Base-by-base conservation (phyloP, 352 stramenopile species). In the Globisporangium megalacanthum region DNA sequence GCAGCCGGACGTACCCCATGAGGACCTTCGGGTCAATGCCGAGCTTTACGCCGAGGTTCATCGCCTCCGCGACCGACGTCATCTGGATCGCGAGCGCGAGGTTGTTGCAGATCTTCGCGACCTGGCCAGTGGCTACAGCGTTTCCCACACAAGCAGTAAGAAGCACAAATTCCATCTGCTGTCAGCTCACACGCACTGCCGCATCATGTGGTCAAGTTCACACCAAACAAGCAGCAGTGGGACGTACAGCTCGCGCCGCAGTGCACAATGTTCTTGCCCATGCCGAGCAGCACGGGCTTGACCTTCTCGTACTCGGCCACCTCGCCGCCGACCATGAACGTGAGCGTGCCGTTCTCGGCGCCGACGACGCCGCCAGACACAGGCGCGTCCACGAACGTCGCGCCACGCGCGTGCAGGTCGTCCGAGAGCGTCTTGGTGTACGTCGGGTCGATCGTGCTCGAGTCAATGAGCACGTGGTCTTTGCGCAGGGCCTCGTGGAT, bases 61-160 rank as follows among this genome's bases (percentile, higher is more conserved):
- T 96, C 19, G 95, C 97, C 66, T 99, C 97, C 7, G 86, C 86
- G 39, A 98, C 89, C 8, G 92, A 97, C 36, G 94, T 70, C 96
- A 99, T 99, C 65, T 97, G 93, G 60, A 98, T 97, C 7, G 88
- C 96, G 15, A 99, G 73, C n/a, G 94, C 83, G 45, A 99, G 65
- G 75, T 99, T 99, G 83, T 99, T 99, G 79, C 95, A 99, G 31
- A 99, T 72, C 82, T 99, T 99, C 46, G 94, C 92, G 54, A 91
- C 69, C 56, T 95, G 83, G 15, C 83, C 85, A 9, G 79, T 91
- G 48, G 78, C 79, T 89, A 58, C 1, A 29, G 25, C 25, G 25
- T 29, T 29, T 29, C 25, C 25, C 25, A 29, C 25, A 29, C 25
- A 29, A 47, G 41, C 15, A 20, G 13, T 6, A 22, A 8, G 36